Base-by-base conservation (phyloP, 2,329 filamentous ascomycete genomes). In the Aspergillus sergii region DNA sequence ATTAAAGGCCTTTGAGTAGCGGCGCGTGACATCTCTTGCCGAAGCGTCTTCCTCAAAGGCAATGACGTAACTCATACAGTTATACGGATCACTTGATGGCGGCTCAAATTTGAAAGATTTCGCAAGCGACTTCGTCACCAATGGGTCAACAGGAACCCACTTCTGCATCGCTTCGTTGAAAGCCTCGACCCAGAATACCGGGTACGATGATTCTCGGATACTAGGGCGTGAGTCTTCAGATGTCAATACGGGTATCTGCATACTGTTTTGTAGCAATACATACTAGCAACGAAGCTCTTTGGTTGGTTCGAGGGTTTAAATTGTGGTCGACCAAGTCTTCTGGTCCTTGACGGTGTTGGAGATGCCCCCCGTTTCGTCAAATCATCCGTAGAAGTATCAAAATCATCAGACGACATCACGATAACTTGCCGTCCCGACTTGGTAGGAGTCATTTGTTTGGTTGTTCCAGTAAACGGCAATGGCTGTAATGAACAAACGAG, bases 151-250 rank as follows among this genome's bases (percentile, higher is more conserved):
- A 0, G 93, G 86, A 60, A 97, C 87, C 95, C 95, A 99, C 81
- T 93, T 96, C 74, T 97, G 92, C 67, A 93, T 88, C 0, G 91
- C 91, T 59, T 88, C 83, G 66, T 97, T 94, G 67, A 97, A 91
- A 4, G 92, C 89, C 79, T 99, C 95, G 0, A 97, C 90, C 95
- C 95, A 99, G 74, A 93, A 98, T 3, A 98, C 85, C 0, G 95
- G 95, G 71, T 90, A 92, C 0, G 86, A 78, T 0, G 93, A 94
- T 72, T 94, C 92, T 28, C 84, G 84, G 12, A 90, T 85, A 16
- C 73, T 79, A 23, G 78, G 78, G 39, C 75, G 74, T 28, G 79
- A 76, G 12, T 75, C 77, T 57, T 81, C 51, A 28, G 62, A 63
- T 57, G 59, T 61, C 69, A 72, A 59, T 46, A 28, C 53, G 32